These are phyloP conservation scores for Globisporangium nunn DNA, from an alignment of 352 stramenopile genomes.

Conservation along the genomic window DNA sequence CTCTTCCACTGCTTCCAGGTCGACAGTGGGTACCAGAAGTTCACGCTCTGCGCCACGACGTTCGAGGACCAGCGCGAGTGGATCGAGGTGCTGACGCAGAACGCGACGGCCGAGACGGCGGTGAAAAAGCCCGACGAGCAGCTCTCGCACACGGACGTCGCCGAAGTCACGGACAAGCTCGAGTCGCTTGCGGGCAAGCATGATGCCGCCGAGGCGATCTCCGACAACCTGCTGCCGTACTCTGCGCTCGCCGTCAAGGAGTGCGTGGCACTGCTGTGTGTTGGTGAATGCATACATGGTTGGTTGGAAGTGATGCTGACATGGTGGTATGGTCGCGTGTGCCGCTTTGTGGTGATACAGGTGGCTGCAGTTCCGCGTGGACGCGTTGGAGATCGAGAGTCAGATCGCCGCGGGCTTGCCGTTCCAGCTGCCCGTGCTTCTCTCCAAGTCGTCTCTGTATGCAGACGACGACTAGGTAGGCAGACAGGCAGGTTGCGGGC, in stretches of 20 bases:
- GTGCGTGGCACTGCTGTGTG: constrained; percentile 29
- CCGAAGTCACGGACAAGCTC: constrained; percentile 69
- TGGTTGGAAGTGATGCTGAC: constrained; percentile 11
- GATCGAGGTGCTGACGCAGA: constrained; percentile 84
- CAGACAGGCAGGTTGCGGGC: no score
- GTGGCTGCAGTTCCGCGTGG: constrained; percentile 82
- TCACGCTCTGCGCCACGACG: constrained; percentile 73
- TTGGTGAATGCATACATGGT: not conserved
- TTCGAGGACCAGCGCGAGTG: constrained; percentile 87
- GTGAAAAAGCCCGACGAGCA: constrained; percentile 71
- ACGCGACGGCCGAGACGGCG: constrained; percentile 74
- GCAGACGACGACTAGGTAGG: constrained; percentile 68
- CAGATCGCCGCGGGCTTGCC: constrained; percentile 71
- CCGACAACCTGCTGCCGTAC: constrained; percentile 67
- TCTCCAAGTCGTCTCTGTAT: constrained; percentile 85
- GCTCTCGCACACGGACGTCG: constrained; percentile 61
- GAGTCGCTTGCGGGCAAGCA: constrained; percentile 79
- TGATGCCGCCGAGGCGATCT: constrained; percentile 53
- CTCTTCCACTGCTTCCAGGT: constrained; percentile 85
- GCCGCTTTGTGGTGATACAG: constrained; percentile 18
- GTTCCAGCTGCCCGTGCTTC: constrained; percentile 78
- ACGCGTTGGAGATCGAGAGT: constrained; percentile 79
- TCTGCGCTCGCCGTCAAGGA: constrained; percentile 83
- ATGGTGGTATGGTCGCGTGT: not conserved
- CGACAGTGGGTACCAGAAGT: constrained; percentile 78